phyloP scores from a whole-genome alignment of 2,329 filamentous ascomycete species.

The Emmonsia crescens region DNA sequence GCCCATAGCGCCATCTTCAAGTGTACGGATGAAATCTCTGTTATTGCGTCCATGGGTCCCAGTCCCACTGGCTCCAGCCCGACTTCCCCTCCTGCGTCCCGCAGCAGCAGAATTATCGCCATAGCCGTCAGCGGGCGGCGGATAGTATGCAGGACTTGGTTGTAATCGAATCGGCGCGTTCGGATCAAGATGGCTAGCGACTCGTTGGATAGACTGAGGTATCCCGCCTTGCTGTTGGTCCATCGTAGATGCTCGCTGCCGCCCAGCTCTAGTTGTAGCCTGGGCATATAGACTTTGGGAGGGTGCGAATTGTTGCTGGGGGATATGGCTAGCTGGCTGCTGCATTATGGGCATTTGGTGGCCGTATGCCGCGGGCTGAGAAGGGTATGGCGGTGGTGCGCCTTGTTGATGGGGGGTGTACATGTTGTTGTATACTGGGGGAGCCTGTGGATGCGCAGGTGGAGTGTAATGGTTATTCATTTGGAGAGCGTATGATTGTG shows the following conservation, averaged over 20 bases:
- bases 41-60: constrained; percentile 35
- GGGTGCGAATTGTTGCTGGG: constrained; percentile 57
- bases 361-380: constrained; percentile 59
- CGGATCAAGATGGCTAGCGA: constrained; percentile 91
- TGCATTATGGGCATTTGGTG: constrained; percentile 61
- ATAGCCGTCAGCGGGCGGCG: constrained; percentile 76
- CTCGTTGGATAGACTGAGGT: constrained; percentile 81
- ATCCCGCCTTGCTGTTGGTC: constrained; percentile 91
- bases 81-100: constrained; percentile 64
- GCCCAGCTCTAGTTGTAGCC: constrained; percentile 62
- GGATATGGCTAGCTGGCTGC: constrained; percentile 48
- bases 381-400: constrained; percentile 66
- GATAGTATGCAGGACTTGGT: constrained; percentile 94
- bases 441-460: constrained; percentile 37
- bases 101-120: constrained; percentile 49
- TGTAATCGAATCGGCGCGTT: constrained; percentile 88
- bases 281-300: constrained; percentile 67
- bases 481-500: constrained; percentile 56
- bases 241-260: constrained; percentile 91
- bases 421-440: constrained; percentile 64
- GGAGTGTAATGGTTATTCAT: constrained; percentile 44
- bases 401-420: constrained; percentile 54
- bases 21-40: constrained; percentile 83
- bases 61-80: constrained; percentile 41
- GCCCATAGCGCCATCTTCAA: constrained; percentile 89